phyloP scores from a whole-genome alignment of 2,329 filamentous ascomycete species.

The Ophiostoma angusticollis region DNA sequence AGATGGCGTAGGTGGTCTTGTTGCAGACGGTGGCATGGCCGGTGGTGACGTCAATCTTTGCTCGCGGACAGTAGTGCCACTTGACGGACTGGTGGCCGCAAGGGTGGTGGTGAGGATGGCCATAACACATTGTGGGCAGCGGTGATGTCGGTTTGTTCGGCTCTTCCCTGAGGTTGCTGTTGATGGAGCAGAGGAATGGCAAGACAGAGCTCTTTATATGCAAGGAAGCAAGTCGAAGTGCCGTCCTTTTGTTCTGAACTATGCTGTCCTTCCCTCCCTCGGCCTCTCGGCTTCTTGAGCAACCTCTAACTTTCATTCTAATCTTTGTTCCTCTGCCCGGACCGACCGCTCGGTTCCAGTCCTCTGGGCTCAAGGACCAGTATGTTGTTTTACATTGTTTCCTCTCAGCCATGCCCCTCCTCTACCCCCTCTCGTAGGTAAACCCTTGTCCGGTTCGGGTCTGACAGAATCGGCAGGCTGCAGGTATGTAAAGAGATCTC shows the following conservation, averaged over 20 bases:
- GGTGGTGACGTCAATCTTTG: slow-evolving; percentile 34
- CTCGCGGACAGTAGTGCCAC: slow-evolving; percentile 41
- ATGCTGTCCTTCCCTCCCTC: too few relatives aligned
- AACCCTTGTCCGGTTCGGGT: background rate
- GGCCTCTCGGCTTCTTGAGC: too few relatives aligned
- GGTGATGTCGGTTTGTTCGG: background rate
- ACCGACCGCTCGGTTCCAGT: too few relatives aligned
- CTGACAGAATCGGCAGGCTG: background rate
- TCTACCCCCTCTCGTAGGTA: background rate
- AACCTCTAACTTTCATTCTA: too few relatives aligned
- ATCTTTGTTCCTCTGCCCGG: too few relatives aligned
- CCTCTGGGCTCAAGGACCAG: too few relatives aligned
- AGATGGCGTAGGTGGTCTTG: slow-evolving; percentile 33
- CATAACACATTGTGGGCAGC: slow-evolving; percentile 34
- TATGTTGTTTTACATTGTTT: too few relatives aligned
- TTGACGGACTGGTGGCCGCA: slow-evolving; percentile 42
- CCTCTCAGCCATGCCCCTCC: background rate
- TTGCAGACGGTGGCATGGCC: slow-evolving; percentile 37
- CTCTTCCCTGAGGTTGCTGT: background rate
- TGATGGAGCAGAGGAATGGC: background rate
- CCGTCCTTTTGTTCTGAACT: too few relatives aligned
- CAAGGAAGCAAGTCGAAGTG: too few relatives aligned
- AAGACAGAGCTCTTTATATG: too few relatives aligned
- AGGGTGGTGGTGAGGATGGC: slow-evolving; percentile 38
- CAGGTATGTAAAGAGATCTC: background rate